Evolutionary conservation across 192 early-diverging fungal genomes (phyloP).

Genomic region (Backusella mclennaniae): DNA sequence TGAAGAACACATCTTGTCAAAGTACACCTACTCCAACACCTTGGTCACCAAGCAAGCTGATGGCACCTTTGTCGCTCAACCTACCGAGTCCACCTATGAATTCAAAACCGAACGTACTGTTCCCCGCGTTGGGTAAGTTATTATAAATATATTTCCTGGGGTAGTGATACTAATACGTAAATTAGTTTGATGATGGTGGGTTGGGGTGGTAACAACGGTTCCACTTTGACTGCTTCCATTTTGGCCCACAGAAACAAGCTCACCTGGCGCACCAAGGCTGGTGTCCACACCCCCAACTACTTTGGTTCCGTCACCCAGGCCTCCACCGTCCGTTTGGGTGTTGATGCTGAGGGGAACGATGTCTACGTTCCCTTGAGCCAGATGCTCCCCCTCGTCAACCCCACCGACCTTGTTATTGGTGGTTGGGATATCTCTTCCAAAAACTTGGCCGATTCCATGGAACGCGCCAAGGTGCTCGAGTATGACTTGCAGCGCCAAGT

Average conservation of each 20-base stretch:
- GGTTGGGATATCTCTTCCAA: constrained; percentile 95
- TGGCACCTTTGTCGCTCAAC: constrained; percentile 74
- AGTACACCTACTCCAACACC: constrained; percentile 91
- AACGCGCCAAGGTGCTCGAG: constrained; percentile 92
- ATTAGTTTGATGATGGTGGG: constrained; percentile 96
- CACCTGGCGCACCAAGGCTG: constrained; percentile 92
- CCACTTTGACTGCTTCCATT: constrained; percentile 95
- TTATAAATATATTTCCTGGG: background rate
- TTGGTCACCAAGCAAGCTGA: constrained; percentile 68
- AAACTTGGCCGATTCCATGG: constrained; percentile 91
- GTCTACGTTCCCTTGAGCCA: constrained; percentile 91
- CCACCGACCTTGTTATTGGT: constrained; percentile 95
- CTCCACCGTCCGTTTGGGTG: constrained; percentile 94
- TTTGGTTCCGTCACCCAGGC: constrained; percentile 96
- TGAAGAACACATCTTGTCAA: constrained; percentile 72
- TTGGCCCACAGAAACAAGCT: constrained; percentile 89
- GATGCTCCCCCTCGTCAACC: constrained; percentile 95
- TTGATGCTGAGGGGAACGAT: constrained; percentile 79
- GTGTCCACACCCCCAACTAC: constrained; percentile 93
- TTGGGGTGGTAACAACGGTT: constrained; percentile 99
- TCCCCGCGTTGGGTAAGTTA: constrained; percentile 75
- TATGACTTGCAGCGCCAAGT: constrained; percentile 96
- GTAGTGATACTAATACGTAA: background rate
- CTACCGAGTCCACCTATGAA: constrained; percentile 84
- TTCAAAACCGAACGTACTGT: constrained; percentile 86